Base-by-base conservation (phyloP, 2,329 filamentous ascomycete genomes). In the Zalaria sp. region DNA sequence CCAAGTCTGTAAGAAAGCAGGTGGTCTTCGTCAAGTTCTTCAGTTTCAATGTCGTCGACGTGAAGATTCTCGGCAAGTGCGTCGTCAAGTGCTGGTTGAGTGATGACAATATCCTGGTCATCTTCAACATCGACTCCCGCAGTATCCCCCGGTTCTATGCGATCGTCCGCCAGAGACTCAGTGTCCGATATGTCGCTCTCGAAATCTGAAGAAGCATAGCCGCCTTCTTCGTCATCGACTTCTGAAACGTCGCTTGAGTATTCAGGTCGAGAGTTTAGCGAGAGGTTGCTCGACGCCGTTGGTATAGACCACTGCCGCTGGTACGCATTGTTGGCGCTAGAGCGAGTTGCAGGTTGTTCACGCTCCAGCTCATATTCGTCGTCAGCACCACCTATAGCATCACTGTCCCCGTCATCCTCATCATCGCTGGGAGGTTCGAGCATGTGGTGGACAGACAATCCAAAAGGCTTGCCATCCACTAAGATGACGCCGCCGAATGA, bases 381-480 rank as follows among this genome's bases (percentile, higher is more conserved):
- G 9, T 25, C 25, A n/a, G 42, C 38, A 29, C 38, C 38, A 35
- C 35, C 36, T 5, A 31, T 25, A 7, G 27, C 43, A 53, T 59
- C 31, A 53, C 66, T 60, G 56, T 71, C 61, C 57, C 70, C 64
- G 31, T 64, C 62, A 38, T 76, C 73, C 9, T 49, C 49, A 36
- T 53, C 47, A 7, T 73, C 69, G 44, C 72, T 73, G 7, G 73
- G 66, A 8, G 66, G 63, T 52, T 95, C 89, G 2, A 96, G 75
- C 78, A 96, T 89, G 59, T 96, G 89, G 55, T 96, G 89, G 0
- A 96, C 89, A 25, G 86, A 95, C 84, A 96, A 91, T 8, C 89
- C 89, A 53, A 87, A 91, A 0, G 84, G 77, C 42, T 83, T 78
- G 44, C 81, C 77, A 55, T 96, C 87, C 2, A 96, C 77, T 28